Conservation (phyloP, 148 eudicot species). For the Vaccinium darrowii region DNA sequence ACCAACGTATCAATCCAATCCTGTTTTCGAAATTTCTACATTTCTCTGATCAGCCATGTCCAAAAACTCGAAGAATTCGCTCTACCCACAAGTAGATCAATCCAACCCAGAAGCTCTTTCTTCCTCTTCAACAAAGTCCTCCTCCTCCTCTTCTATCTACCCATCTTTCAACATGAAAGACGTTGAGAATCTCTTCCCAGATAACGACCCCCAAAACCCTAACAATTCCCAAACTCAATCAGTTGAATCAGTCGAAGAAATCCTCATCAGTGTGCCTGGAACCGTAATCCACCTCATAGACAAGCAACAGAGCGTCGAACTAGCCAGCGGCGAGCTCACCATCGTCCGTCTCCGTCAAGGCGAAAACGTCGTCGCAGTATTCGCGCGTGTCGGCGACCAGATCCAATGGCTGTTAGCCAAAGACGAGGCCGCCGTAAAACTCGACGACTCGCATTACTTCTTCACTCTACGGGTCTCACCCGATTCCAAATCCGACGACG, state of each 20-base stretch:
- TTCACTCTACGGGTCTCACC: slow-evolving; percentile 53
- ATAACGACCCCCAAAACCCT: slow-evolving; percentile 19
- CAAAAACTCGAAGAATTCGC: slow-evolving; percentile 22
- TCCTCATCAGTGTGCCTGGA: slow-evolving; percentile 52
- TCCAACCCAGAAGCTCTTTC: slow-evolving; percentile 36
- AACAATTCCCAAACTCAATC: slow-evolving; percentile 9
- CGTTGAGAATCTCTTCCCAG: slow-evolving; percentile 41
- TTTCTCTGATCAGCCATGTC: slow-evolving; percentile 7
- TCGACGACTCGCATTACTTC: slow-evolving; percentile 74
- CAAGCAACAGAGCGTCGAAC: slow-evolving; percentile 56
- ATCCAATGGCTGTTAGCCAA: slow-evolving; percentile 85
- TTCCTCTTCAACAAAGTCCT: slow-evolving; percentile 10
- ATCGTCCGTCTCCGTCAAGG: slow-evolving; percentile 57
- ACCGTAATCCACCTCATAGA: slow-evolving; percentile 65
- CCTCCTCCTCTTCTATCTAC: slow-evolving; percentile 24
- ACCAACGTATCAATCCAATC: background rate
- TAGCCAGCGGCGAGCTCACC: slow-evolving; percentile 63
- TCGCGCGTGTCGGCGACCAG: slow-evolving; percentile 61
- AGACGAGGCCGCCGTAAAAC: slow-evolving; percentile 71
- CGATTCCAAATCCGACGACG: slow-evolving; percentile 9
- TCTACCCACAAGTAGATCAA: slow-evolving; percentile 37
- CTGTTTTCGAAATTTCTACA: background rate
- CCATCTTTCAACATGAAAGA: slow-evolving; percentile 31
- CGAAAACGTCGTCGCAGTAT: slow-evolving; percentile 53
- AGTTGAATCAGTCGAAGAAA: slow-evolving; percentile 26